These are phyloP conservation scores for Aschersonia sp. DNA, from an alignment of 2,329 filamentous ascomycete genomes.

Conservation along the genomic window DNA sequence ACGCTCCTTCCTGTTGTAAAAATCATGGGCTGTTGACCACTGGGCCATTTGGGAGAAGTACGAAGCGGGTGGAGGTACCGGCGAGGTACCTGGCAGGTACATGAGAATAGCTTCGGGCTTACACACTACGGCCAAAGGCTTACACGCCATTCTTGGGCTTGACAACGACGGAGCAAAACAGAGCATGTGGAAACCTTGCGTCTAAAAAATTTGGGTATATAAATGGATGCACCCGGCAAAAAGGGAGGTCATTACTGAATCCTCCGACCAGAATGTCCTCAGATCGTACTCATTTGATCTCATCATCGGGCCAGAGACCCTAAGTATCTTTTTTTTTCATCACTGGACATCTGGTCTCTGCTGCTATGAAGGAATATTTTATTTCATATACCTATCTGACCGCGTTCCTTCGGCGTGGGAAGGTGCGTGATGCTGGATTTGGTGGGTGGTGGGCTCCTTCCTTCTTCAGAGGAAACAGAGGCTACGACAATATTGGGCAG, in stretches of 20 bases:
- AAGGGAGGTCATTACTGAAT: background rate
- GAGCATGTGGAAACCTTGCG: background rate
- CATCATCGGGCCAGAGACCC: background rate
- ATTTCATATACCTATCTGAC: background rate
- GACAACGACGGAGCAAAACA: background rate
- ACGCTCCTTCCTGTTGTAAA: background rate
- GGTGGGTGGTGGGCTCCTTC: background rate
- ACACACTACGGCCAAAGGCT: background rate
- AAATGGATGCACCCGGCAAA: background rate
- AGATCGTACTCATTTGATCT: background rate
- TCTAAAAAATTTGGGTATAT: background rate
- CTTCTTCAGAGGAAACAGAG: background rate
- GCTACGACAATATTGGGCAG: background rate
- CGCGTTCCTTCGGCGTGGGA: background rate
- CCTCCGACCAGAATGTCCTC: background rate
- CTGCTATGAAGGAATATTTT: background rate
- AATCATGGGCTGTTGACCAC: background rate
- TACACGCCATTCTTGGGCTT: background rate
- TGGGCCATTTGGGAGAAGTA: background rate
- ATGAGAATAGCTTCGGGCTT: background rate
- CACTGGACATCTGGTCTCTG: background rate
- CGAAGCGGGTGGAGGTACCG: background rate
- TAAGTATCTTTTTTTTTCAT: background rate
- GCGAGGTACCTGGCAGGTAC: background rate
- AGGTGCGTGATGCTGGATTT: background rate